Evolutionary conservation across 2,329 filamentous ascomycete species (phyloP).

Genomic region (Neurospora sp.): DNA sequence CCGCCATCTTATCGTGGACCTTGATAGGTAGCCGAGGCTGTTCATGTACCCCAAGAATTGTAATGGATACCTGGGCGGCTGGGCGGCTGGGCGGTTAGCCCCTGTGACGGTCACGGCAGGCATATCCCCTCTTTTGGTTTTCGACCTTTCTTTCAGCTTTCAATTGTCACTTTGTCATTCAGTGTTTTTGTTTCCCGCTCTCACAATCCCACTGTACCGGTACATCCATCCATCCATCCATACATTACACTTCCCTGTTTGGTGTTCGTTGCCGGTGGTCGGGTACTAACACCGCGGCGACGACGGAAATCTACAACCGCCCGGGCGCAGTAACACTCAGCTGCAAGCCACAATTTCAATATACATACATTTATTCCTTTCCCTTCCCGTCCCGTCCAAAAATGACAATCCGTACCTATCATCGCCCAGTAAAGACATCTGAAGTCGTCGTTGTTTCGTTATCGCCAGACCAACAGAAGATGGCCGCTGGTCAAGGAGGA

Average conservation of each 20-base stretch:
- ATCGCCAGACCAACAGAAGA: neutral
- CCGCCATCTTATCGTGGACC: neutral
- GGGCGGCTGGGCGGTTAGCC: neutral
- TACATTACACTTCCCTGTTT: neutral
- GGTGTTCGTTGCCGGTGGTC: neutral
- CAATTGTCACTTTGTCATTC: neutral
- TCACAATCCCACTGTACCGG: neutral
- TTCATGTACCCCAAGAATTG: neutral
- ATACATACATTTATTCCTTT: neutral
- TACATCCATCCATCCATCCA: neutral
- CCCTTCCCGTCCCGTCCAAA: neutral
- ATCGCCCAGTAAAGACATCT: neutral
- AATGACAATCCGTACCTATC: neutral
- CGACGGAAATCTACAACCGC: neutral
- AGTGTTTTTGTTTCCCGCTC: neutral
- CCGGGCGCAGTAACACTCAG: neutral
- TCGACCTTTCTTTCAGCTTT: neutral
- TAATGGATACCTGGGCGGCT: neutral
- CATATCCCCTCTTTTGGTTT: neutral
- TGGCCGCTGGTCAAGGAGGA: neutral
- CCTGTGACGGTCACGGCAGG: neutral
- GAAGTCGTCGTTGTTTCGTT: neutral
- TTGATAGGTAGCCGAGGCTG: neutral
- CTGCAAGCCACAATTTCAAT: neutral
- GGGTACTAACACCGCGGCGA: neutral